These are phyloP conservation scores for Silene uniflora DNA, from an alignment of 148 eudicot genomes.

Conservation along the genomic window DNA sequence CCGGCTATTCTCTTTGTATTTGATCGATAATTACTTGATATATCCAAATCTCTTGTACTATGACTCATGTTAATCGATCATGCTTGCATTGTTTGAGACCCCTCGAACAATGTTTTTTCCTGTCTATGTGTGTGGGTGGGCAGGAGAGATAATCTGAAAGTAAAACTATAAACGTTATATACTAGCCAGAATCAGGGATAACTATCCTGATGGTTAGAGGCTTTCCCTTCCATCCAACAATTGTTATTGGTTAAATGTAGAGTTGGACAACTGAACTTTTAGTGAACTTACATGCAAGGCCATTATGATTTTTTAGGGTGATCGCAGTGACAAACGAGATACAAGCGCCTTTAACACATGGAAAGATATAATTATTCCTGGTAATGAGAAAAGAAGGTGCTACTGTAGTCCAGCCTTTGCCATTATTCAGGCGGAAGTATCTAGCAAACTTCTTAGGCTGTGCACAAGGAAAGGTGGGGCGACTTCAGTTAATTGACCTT, in stretches of 20 bases:
- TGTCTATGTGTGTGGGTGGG: too few relatives aligned
- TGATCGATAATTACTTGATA: neutral
- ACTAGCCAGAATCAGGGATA: too few relatives aligned
- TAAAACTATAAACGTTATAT: too few relatives aligned
- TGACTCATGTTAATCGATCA: too few relatives aligned
- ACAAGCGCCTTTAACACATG: constrained; percentile 86
- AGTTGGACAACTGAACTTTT: neutral
- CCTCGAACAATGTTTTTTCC: too few relatives aligned
- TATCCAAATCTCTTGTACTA: neutral
- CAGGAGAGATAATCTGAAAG: too few relatives aligned
- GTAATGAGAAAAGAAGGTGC: constrained; percentile 65
- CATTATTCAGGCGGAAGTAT: constrained; percentile 62
- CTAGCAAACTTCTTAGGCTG: constrained; percentile 85
- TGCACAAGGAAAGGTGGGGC: constrained; percentile 81
- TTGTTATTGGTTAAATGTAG: neutral
- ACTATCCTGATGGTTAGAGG: too few relatives aligned
- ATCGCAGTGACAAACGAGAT: constrained; percentile 90
- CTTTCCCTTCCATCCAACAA: neutral
- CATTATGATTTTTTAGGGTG: constrained; percentile 53
- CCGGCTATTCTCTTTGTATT: neutral
- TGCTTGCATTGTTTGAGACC: too few relatives aligned
- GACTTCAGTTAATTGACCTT: constrained; percentile 73
- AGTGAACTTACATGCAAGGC: neutral
- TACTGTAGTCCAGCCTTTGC: constrained; percentile 63
- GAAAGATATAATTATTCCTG: constrained; percentile 92